Conservation (phyloP, 2,329 filamentous ascomycete genomes). For the Diplodia mutila region DNA sequence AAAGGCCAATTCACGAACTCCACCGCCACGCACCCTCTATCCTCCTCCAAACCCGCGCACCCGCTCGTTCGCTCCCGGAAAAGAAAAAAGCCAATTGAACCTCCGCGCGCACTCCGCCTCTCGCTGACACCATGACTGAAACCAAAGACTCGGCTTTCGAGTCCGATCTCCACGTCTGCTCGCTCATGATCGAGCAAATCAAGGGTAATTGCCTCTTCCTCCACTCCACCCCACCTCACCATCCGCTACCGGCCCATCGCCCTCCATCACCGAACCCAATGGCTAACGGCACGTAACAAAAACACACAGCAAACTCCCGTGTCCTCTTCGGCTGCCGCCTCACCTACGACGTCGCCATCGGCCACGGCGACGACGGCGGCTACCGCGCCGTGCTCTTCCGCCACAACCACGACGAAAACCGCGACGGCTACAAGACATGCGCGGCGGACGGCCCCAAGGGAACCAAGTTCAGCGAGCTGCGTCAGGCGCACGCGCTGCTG, state of each 20-base stretch:
- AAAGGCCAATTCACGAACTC: background rate
- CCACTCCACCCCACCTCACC: background rate
- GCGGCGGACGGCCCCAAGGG: background rate
- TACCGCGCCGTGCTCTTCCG: slow-evolving; percentile 7
- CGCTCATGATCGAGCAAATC: slow-evolving; percentile 5
- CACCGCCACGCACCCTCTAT: background rate
- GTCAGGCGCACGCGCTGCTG: slow-evolving; percentile 8
- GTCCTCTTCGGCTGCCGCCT: slow-evolving; percentile 5
- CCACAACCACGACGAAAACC: background rate
- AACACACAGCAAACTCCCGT: slow-evolving; percentile 1
- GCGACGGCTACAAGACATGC: background rate
- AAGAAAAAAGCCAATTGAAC: background rate
- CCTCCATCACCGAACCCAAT: background rate
- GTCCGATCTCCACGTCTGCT: background rate
- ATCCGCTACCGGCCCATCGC: too few species aligned
- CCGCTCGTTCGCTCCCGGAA: background rate
- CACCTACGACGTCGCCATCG: slow-evolving; percentile 2
- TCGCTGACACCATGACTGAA: background rate
- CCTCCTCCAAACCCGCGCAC: background rate
- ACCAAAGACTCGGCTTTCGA: background rate
- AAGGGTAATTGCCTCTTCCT: background rate
- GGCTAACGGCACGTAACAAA: background rate
- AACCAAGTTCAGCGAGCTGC: background rate
- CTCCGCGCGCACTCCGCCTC: background rate
- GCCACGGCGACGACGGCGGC: slow-evolving; percentile 5